These are phyloP conservation scores for Ceratobasidium papillatum DNA, from an alignment of 1,284 basidiomycete genomes.

Conservation along the genomic window DNA sequence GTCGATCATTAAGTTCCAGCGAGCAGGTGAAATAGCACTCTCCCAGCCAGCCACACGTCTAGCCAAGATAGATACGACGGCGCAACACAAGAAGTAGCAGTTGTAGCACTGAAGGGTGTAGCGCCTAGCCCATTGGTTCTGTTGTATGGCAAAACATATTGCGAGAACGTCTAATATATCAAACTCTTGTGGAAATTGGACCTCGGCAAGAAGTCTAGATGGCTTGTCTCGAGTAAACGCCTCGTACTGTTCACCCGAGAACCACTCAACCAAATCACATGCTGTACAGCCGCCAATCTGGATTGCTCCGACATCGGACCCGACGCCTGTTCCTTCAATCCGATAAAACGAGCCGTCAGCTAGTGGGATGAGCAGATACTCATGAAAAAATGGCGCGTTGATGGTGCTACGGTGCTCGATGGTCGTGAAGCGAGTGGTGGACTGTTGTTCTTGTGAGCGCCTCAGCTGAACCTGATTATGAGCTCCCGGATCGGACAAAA, in stretches of 20 bases:
- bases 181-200: not conserved
- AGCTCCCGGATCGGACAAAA: too few species aligned
- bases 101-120: conserved; percentile 16
- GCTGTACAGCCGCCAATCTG: not conserved
- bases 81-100: conserved; percentile 7
- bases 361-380: not conserved
- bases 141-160: not conserved
- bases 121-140: not conserved
- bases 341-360: not conserved
- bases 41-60: not conserved
- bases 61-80: not conserved
- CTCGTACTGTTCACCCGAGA: not conserved
- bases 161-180: not conserved
- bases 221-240: not conserved
- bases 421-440: not conserved
- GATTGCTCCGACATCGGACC: conserved; percentile 1
- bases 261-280: not conserved
- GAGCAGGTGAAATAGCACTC: not conserved
- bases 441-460: not conserved
- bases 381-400: not conserved
- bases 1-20: not conserved
- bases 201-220: not conserved
- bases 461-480: too few species aligned
- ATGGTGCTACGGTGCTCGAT: not conserved
- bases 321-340: not conserved